A percentile compares a stretch with the other conserved stretches of the same genome.
Conservation (phyloP, 1,139 yeast genomes). For the Yamadazyma dendronema region DNA sequence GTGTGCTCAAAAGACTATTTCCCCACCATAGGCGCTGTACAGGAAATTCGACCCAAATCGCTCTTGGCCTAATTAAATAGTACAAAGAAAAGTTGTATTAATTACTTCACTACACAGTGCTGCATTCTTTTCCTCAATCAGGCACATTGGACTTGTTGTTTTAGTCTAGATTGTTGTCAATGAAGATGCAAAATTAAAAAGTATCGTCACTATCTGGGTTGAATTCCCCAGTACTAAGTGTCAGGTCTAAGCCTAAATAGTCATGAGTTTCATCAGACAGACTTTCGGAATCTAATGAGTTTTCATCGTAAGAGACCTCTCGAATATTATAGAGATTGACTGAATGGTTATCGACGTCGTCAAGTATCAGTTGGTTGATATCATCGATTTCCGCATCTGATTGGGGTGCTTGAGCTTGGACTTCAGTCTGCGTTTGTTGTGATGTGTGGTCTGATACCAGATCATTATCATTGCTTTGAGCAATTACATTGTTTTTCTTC, state of each 20-base stretch:
- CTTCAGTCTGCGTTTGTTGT: neutral
- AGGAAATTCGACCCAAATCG: too few species aligned
- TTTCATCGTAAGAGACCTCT: slow-evolving; percentile 21
- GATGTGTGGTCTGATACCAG: neutral
- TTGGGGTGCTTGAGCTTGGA: neutral
- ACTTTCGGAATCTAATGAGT: neutral
- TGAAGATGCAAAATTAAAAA: neutral
- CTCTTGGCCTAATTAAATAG: too few species aligned
- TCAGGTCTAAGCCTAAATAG: slow-evolving; percentile 7
- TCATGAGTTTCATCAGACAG: neutral
- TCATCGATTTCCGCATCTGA: slow-evolving; percentile 1
- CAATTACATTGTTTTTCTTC: slow-evolving; percentile 1
- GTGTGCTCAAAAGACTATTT: too few species aligned
- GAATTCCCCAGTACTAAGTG: slow-evolving; percentile 3
- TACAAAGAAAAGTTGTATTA: too few species aligned
- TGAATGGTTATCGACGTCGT: slow-evolving; percentile 15
- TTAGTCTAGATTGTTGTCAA: neutral
- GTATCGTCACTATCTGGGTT: slow-evolving; percentile 9
- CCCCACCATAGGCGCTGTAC: too few species aligned
- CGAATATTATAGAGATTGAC: slow-evolving; percentile 21
- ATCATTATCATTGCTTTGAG: neutral
- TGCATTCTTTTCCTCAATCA: too few species aligned
- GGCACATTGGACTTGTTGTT: too few species aligned
- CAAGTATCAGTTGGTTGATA: slow-evolving; percentile 13
- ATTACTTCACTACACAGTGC: too few species aligned